Evolutionary conservation across 768 basidiomycete genomes (phyloP), one percentile per base, ranked within the genome.

Genomic region (Tulasnella sp.): DNA sequence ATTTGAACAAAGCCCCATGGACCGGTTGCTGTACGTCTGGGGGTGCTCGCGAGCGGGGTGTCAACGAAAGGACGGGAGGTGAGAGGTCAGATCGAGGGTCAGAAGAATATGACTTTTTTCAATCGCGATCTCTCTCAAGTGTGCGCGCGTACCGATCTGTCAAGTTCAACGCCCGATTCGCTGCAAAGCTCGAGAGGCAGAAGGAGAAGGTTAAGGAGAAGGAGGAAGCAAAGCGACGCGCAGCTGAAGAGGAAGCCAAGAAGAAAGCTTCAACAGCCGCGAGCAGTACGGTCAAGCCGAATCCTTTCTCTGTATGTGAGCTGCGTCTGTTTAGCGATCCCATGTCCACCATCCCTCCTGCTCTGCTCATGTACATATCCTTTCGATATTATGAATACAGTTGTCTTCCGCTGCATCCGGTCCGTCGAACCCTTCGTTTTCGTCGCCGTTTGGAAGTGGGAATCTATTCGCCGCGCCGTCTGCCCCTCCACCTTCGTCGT

Each of bases 11-110:
- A 96, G 93, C 81, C 89, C 91, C 6, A 90, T 91, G 88, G 95
- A 97, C 82, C 88, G 95, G 74, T 92, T 91, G 3, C 85, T 96
- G 70, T 96, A 95, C 81, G 87, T 95, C 29, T 96, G 93, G 91
- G 94, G 90, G 15, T 97, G 95, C 81, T 86, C 92, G 2, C 86
- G 88, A 46, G 84, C 88, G 5, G 82, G 85, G 18, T 97, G 95
- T 84, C 94, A 96, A 82, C 86, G 88, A 76, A 91, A 92, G 84
- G 85, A 87, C 29, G 93, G 93, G 82, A 92, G 93, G 94, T 93
- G 85, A 83, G 91, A 75, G 1, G 44, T 75, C 29, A 15, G 48
- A 32, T n/a, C n/a, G n/a, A n/a, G n/a, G n/a, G n/a, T 26, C 15
- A 51, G 46, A 6, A 46, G 70, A 44, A 13, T 44, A 6, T 13